A percentile compares a stretch with the other conserved stretches of the same genome.
These are phyloP conservation scores for Alternaria triticina DNA, from an alignment of 2,329 filamentous ascomycete genomes.

Conservation along the genomic window DNA sequence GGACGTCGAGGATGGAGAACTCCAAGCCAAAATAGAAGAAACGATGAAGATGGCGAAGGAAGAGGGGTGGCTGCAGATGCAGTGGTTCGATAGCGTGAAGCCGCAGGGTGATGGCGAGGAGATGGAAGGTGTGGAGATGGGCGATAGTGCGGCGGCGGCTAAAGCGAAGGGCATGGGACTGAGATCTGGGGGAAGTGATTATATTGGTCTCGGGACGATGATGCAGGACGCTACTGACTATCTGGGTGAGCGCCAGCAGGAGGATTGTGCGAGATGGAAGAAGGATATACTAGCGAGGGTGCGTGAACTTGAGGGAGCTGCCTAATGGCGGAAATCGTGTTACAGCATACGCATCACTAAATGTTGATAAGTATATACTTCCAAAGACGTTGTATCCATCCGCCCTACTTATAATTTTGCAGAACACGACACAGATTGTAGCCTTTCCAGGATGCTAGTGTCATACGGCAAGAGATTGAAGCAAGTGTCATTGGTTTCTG, in stretches of 20 bases:
- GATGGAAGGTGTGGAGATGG: slow-evolving; percentile 36
- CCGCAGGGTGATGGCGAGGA: slow-evolving; percentile 34
- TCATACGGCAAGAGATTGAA: not conserved
- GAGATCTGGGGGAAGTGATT: slow-evolving; percentile 53
- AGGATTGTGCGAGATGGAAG: slow-evolving; percentile 71
- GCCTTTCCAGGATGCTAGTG: not conserved
- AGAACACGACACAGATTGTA: not conserved
- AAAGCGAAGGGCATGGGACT: slow-evolving; percentile 47
- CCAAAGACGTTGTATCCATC: not conserved
- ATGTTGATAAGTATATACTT: not conserved
- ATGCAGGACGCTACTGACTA: slow-evolving; percentile 77
- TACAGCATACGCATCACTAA: not conserved
- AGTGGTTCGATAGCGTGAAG: slow-evolving; percentile 63
- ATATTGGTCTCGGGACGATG: slow-evolving; percentile 67
- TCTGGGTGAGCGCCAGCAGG: slow-evolving; percentile 67
- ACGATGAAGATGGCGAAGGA: slow-evolving; percentile 43
- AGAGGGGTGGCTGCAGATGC: slow-evolving; percentile 57
- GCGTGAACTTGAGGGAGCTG: slow-evolving; percentile 51
- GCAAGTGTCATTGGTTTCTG: not conserved
- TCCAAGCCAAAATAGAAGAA: slow-evolving; percentile 44
- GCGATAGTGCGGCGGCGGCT: slow-evolving; percentile 26
- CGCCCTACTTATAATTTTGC: too few relatives aligned
- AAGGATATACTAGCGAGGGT: slow-evolving; percentile 64
- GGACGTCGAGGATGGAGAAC: slow-evolving; percentile 54
- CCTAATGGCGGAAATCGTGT: not conserved